phyloP scores from a whole-genome alignment of 2,329 filamentous ascomycete species.

The Xylaria sp. region DNA sequence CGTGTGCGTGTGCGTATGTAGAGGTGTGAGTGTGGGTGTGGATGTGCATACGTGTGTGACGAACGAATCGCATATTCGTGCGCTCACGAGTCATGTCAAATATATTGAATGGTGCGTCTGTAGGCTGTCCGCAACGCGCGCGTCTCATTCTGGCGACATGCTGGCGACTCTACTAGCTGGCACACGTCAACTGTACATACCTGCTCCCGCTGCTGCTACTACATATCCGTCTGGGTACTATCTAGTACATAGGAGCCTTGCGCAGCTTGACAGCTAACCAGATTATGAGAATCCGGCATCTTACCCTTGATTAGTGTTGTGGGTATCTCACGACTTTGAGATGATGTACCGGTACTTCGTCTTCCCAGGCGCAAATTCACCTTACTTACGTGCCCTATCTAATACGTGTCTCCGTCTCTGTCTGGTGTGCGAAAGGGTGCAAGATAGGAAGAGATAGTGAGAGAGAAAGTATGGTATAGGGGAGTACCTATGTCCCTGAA shows the following conservation, averaged over 20 bases:
- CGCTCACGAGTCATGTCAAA: not conserved
- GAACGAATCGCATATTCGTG: not conserved
- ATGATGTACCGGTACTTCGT: conserved; percentile 1
- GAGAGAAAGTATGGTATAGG: no score
- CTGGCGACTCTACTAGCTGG: not conserved
- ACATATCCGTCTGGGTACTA: no score
- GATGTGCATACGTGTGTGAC: not conserved
- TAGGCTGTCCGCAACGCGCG: not conserved
- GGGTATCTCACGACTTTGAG: not conserved
- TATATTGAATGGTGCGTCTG: not conserved
- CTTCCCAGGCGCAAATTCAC: not conserved
- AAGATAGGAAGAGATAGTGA: not conserved
- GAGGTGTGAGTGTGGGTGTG: no score
- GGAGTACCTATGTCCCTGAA: not conserved
- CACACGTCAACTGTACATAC: not conserved
- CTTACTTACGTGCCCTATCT: no score
- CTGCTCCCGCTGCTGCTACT: no score
- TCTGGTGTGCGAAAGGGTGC: not conserved
- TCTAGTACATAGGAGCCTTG: no score
- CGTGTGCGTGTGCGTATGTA: no score
- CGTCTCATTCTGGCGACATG: not conserved
- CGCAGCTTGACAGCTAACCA: not conserved
- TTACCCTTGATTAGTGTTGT: not conserved
- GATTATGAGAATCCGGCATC: not conserved
- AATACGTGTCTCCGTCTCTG: not conserved